Conservation (phyloP, 2,329 filamentous ascomycete genomes). For the Lecanicillium sp. region DNA sequence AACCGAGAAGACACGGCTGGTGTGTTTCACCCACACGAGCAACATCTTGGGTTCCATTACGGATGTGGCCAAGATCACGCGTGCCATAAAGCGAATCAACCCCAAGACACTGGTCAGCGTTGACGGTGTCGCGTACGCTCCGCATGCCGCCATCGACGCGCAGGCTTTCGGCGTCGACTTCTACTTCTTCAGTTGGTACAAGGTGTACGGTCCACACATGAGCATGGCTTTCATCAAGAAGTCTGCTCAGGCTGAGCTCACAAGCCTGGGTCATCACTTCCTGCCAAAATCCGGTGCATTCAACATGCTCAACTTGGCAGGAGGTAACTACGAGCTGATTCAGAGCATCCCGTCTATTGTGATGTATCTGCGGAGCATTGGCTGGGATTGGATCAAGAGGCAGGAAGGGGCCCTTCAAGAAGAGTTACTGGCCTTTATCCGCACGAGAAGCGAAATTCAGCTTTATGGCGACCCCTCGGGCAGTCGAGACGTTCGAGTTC, state of each 20-base stretch:
- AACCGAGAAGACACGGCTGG: constrained; percentile 54
- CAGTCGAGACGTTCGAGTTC: background rate
- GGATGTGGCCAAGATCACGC: constrained; percentile 15
- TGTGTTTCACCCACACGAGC: constrained; percentile 61
- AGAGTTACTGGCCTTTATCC: constrained; percentile 3
- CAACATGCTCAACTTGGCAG: constrained; percentile 58
- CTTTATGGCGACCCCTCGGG: background rate
- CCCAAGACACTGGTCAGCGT: constrained; percentile 28
- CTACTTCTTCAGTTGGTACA: constrained; percentile 69
- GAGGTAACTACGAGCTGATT: constrained; percentile 59
- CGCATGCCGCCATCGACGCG: constrained; percentile 62
- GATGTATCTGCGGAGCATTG: constrained; percentile 38
- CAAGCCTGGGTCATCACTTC: constrained; percentile 56
- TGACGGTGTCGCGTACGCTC: constrained; percentile 65
- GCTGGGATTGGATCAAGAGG: constrained; percentile 3
- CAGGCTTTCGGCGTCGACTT: constrained; percentile 59
- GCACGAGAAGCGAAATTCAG: background rate
- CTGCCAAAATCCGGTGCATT: constrained; percentile 51
- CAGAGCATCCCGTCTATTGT: constrained; percentile 51
- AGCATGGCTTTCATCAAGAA: constrained; percentile 53
- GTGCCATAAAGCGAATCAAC: constrained; percentile 48
- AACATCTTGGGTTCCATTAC: constrained; percentile 62
- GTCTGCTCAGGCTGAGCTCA: constrained; percentile 42
- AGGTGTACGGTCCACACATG: constrained; percentile 67
- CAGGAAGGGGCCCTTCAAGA: constrained; percentile 4